Conservation (phyloP, 179 eudicot genomes). For the Beta lomatogona region DNA sequence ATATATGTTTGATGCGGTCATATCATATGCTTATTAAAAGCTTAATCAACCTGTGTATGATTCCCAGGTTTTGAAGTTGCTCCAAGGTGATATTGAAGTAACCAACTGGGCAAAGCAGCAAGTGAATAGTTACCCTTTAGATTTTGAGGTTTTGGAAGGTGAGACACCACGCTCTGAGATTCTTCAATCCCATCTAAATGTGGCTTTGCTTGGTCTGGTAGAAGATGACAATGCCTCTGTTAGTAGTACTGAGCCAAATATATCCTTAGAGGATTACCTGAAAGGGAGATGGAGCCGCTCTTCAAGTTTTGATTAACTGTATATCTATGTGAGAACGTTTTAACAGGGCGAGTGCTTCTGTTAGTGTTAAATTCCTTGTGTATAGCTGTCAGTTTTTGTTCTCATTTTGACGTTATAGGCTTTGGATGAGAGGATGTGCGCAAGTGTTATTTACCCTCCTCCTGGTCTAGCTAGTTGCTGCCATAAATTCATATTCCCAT, state of each 20-base stretch:
- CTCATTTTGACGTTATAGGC: constrained; percentile 26
- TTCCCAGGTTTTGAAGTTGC: constrained; percentile 49
- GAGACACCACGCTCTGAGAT: constrained; percentile 48
- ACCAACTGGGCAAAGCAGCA: constrained; percentile 49
- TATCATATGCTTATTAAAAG: background rate
- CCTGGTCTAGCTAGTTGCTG: constrained; percentile 33
- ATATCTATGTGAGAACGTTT: constrained; percentile 1
- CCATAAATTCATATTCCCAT: constrained; percentile 1
- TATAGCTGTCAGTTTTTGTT: constrained; percentile 22
- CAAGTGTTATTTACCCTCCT: constrained; percentile 40
- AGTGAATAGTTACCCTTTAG: constrained; percentile 31
- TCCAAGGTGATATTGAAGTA: constrained; percentile 48
- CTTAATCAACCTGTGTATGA: background rate
- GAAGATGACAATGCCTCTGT: constrained; percentile 51
- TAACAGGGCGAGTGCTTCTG: constrained; percentile 12
- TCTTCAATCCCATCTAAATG: constrained; percentile 63
- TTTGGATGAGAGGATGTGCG: constrained; percentile 43
- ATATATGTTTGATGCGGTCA: background rate
- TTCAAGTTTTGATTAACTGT: constrained; percentile 70
- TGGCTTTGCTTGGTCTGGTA: constrained; percentile 56
- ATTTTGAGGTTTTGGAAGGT: constrained; percentile 39
- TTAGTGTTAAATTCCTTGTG: constrained; percentile 30
- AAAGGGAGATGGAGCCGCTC: constrained; percentile 85
- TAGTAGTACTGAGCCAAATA: constrained; percentile 49
- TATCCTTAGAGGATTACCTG: constrained; percentile 59